Evolutionary conservation across 768 basidiomycete genomes (phyloP).

Genomic region (Lepiota venenata): DNA sequence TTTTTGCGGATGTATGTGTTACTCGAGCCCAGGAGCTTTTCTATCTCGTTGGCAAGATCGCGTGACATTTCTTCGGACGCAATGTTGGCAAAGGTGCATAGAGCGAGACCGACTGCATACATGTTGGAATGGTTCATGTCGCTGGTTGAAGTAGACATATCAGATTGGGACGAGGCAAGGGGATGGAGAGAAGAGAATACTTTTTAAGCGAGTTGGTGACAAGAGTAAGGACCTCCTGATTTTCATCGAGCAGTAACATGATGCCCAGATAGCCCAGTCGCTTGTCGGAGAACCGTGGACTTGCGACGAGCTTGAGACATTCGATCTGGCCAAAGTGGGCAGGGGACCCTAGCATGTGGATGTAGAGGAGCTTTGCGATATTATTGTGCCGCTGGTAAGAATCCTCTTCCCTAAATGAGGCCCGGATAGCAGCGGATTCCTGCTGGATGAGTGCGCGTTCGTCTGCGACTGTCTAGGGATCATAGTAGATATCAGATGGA

Average conservation of each 20-base stretch:
- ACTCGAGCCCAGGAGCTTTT: constrained; percentile 94
- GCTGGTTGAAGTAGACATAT: constrained; percentile 40
- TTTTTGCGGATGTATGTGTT: constrained; percentile 99
- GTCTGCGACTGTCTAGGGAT: constrained; percentile 88
- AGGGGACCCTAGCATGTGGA: constrained; percentile 98
- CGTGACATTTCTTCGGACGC: constrained; percentile 99
- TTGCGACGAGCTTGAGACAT: constrained; percentile 91
- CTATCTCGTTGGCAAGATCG: constrained; percentile 96
- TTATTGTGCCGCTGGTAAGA: constrained; percentile 94
- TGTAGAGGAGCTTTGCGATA: constrained; percentile 96
- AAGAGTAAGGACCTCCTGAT: constrained; percentile 93
- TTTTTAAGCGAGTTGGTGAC: constrained; percentile 99
- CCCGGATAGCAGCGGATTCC: constrained; percentile 95
- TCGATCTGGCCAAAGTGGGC: constrained; percentile 99
- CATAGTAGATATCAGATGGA: constrained; percentile 16
- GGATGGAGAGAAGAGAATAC: constrained; percentile 43
- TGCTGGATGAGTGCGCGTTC: constrained; percentile 96
- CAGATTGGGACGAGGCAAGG: constrained; percentile 10
- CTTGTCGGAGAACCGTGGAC: constrained; percentile 95
- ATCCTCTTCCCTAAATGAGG: constrained; percentile 97
- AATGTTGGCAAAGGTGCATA: constrained; percentile 98
- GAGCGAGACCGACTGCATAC: constrained; percentile 95
- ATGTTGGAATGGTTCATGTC: constrained; percentile 99
- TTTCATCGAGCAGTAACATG: constrained; percentile 96
- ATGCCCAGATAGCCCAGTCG: constrained; percentile 95